phyloP scores from a whole-genome alignment of 1,284 basidiomycete species.

The Lentinula novae-zelandiae region DNA sequence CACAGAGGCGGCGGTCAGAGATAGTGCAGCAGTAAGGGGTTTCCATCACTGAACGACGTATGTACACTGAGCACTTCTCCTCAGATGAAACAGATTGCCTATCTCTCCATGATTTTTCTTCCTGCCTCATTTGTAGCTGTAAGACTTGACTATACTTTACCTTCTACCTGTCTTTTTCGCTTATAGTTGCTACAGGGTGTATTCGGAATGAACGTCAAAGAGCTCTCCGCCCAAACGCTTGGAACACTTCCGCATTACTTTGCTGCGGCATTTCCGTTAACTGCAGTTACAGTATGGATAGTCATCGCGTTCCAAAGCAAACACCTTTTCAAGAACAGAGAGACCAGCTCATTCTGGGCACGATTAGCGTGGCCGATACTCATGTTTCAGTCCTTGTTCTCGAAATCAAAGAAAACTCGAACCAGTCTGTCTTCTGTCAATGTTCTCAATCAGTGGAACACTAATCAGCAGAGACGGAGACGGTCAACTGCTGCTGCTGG shows the following conservation, averaged over 20 bases:
- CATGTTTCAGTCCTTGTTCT: conserved; percentile 2
- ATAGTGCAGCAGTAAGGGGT: conserved; percentile 5
- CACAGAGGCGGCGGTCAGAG: conserved; percentile 28
- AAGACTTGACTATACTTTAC: not conserved
- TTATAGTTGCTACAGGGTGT: conserved; percentile 21
- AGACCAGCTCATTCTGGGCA: conserved; percentile 15
- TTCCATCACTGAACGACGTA: not conserved
- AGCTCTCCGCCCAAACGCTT: conserved; percentile 26
- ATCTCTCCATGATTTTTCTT: conserved; percentile 34
- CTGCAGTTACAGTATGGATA: conserved; percentile 36
- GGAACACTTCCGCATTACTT: conserved; percentile 34
- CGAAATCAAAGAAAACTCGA: not conserved
- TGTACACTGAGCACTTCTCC: conserved; percentile 16
- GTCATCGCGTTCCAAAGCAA: conserved; percentile 39
- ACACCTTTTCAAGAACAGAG: conserved; percentile 20
- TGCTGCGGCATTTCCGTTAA: conserved; percentile 32
- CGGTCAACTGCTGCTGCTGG: not conserved
- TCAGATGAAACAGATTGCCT: conserved; percentile 37
- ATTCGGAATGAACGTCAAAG: conserved; percentile 42
- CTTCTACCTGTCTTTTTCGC: not conserved
- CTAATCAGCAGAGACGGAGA: not conserved
- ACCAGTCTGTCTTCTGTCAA: not conserved
- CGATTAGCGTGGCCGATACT: conserved; percentile 20
- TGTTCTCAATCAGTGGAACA: not conserved
- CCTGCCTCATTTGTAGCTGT: conserved; percentile 37